phyloP scores from a whole-genome alignment of 1,284 basidiomycete genomes.

The Papiliotrema laurentii region DNA sequence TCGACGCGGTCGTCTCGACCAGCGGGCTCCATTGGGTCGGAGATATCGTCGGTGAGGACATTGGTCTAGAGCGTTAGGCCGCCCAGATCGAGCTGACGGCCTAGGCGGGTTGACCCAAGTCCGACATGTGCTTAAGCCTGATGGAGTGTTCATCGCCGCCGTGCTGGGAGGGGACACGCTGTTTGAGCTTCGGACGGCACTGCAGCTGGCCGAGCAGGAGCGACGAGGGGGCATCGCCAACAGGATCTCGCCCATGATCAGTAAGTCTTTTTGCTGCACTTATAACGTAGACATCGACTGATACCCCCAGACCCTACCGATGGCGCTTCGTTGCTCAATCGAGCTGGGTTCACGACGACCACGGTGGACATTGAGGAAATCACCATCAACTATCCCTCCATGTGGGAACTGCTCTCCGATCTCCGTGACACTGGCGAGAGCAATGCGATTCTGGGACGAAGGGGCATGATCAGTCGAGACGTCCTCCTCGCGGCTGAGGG shows the following conservation, averaged over 20 bases:
- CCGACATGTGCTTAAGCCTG: conserved; percentile 75
- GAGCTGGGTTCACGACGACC: conserved; percentile 89
- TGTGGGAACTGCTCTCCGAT: conserved; percentile 95
- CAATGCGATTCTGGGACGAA: conserved; percentile 84
- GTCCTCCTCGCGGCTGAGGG: conserved; percentile 85
- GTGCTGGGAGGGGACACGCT: conserved; percentile 95
- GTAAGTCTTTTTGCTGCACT: conserved; percentile 51
- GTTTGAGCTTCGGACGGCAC: conserved; percentile 71
- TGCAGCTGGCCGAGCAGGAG: conserved; percentile 93
- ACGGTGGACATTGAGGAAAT: conserved; percentile 97
- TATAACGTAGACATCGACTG: no score
- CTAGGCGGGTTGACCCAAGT: conserved; percentile 86
- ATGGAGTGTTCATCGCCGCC: conserved; percentile 91
- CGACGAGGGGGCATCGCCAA: conserved; percentile 94
- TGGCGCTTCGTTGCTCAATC: conserved; percentile 81
- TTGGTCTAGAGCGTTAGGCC: background rate
- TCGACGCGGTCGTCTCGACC: conserved; percentile 89
- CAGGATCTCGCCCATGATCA: conserved; percentile 94
- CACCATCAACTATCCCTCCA: conserved; percentile 82
- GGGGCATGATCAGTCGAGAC: conserved; percentile 64
- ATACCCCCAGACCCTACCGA: conserved; percentile 68
- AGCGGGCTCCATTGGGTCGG: conserved; percentile 96
- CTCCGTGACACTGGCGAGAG: conserved; percentile 93
- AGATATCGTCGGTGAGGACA: conserved; percentile 74
- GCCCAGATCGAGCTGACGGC: background rate